Base-by-base conservation (phyloP, 164 flowering plant species). In the Akebia trifoliata region DNA sequence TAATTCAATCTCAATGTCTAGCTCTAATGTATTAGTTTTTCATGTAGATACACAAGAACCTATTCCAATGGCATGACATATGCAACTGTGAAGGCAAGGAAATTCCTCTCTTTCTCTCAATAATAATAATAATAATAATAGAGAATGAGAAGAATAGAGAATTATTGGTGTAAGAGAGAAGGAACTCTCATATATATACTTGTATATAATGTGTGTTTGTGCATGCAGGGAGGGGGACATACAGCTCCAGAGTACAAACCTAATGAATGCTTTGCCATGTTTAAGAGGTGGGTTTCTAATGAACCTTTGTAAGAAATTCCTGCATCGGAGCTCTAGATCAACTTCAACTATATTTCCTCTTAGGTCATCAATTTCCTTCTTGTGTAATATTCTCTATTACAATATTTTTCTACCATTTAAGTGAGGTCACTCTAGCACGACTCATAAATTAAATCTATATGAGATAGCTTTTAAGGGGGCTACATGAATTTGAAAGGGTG, bases 241-340 rank as follows among this genome's bases (percentile, higher is more conserved):
- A 76, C 79, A 31, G 78, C 82, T 58, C 74, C 86, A 9, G 79
- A 78, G 59, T 74, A 80, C 56, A 74, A 43, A 40, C 81, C 83
- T 26, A 43, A 42, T 36, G 80, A 73, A 43, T 67, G 80, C 46
- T 59, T 46, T 18, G 55, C 65, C 12, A 74, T 82, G 83, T 69
- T 74, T 17, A 22, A 58, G 35, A 71, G 85, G 43, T 80, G 80
- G 83, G 48, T 74, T 8, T 54, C 61, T 1, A 0, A 55, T 9
- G n/a, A 65, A 9, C 75, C 76, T 51, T 47, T 79, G 47, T 60
- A 21, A 40, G n/a, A n/a, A n/a, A n/a, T n/a, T n/a, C n/a, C n/a
- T n/a, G n/a, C n/a, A n/a, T n/a, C n/a, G n/a, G n/a, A n/a, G n/a
- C n/a, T n/a, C n/a, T n/a, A n/a, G n/a, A n/a, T n/a, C n/a, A n/a